Conservation (phyloP, 129 eudicot genomes). For the Smallanthus sonchifolius region DNA sequence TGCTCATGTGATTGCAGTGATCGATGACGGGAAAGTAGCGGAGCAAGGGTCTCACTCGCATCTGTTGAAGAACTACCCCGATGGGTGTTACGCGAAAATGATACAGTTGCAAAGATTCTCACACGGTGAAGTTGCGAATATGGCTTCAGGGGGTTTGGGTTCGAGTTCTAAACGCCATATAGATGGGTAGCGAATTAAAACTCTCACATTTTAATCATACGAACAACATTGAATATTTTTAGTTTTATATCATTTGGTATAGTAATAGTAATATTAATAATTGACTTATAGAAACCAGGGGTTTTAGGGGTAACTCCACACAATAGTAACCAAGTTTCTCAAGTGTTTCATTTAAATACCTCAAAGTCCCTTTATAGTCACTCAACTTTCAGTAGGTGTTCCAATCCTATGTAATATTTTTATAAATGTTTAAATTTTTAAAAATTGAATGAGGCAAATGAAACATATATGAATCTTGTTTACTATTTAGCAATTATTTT, state of each 20-base stretch:
- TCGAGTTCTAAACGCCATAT: constrained; percentile 44
- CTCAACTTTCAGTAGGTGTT: no score
- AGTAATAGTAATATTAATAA: constrained; percentile 14
- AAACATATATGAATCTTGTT: no score
- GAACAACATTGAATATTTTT: constrained; percentile 23
- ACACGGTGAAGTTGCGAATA: constrained; percentile 59
- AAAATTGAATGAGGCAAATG: no score
- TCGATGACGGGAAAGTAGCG: constrained; percentile 82
- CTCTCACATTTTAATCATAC: constrained; percentile 22
- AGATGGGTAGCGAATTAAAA: constrained; percentile 31
- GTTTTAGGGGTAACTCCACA: no score
- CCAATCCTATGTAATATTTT: no score
- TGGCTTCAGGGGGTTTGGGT: constrained; percentile 29
- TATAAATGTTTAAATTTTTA: no score
- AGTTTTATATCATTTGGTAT: constrained; percentile 27
- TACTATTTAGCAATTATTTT: no score
- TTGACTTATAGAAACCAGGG: neutral
- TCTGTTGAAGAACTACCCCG: constrained; percentile 69
- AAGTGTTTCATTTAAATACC: no score
- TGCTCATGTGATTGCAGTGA: constrained; percentile 78
- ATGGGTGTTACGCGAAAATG: constrained; percentile 80
- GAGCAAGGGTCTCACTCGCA: constrained; percentile 93
- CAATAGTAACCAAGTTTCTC: no score
- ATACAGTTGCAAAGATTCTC: constrained; percentile 78
- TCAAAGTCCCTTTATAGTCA: no score